Base-by-base conservation (phyloP, 2,329 filamentous ascomycete species). In the Chaetomiaceae sp. region DNA sequence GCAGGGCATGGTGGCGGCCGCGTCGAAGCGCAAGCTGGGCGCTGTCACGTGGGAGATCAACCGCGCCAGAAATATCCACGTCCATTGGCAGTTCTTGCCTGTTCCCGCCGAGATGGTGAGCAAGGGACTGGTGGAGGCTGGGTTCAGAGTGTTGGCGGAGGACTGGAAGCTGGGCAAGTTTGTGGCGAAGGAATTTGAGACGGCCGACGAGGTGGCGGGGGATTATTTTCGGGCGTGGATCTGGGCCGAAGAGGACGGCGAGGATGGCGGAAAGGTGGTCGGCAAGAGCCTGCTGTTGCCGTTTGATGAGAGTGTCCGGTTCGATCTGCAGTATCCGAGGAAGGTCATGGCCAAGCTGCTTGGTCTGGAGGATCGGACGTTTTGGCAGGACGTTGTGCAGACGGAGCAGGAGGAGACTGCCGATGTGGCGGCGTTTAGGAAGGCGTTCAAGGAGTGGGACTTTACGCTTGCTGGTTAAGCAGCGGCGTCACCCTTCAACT, bases 31-130 rank as follows among this genome's bases (percentile, higher is more conserved):
- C 57, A 79, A 79, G 58, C 81, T 96, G 1, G 94, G 92, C 14
- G 81, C 85, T 2, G 87, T 97, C 1, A 94, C 90, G 0, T 99
- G 90, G 84, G 94, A 97, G 71, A 91, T 99, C 63, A 92, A 85
- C 66, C 85, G 90, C 46, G 77, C 77, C 4, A 80, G 81, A 47
- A 90, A 94, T 50, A 84, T 97, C 51, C 94, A 99, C 67, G 79
- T 86, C 1, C 92, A 97, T 65, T 96, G 91, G 94, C 95, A 99
- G 70, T 87, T 95, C 61, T 73, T 97, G 27, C 90, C 94, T 1
- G 75, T 95, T 0, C 81, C 87, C 0, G 74, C 79, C 0, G 77
- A 86, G 9, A 73, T 89, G 40, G 79, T 96, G 46, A 73, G 72
- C 18, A 82, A 83, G 42, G 87, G 88, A 0, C 75, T 95, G 1